These are phyloP conservation scores for Saccharomycopsis olivae DNA, from an alignment of 805 yeast species.

Conservation along the genomic window DNA sequence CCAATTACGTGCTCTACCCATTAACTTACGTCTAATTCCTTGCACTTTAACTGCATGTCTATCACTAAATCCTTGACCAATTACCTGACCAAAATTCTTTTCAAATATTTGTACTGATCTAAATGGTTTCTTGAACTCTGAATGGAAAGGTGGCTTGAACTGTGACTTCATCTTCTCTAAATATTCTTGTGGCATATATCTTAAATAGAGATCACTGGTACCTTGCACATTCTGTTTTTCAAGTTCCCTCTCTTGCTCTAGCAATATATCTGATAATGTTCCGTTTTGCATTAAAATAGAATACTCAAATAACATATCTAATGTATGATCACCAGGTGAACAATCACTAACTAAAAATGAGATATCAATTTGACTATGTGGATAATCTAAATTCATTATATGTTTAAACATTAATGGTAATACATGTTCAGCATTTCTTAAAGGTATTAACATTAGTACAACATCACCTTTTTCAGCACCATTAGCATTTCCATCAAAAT, in stretches of 20 bases:
- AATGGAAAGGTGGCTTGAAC: conserved; percentile 56
- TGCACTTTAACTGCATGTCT: conserved; percentile 80
- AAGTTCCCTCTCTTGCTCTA: conserved; percentile 29
- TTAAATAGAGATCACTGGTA: conserved; percentile 50
- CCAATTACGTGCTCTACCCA: conserved; percentile 89
- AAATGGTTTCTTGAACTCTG: conserved; percentile 56
- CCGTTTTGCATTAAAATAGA: conserved; percentile 64
- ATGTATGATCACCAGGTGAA: conserved; percentile 23
- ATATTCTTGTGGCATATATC: conserved; percentile 61
- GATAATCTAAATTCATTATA: conserved; percentile 70
- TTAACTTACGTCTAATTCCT: conserved; percentile 71
- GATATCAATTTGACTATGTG: conserved; percentile 73
- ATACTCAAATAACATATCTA: conserved; percentile 37
- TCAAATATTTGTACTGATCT: conserved; percentile 42
- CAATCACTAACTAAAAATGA: conserved; percentile 88
- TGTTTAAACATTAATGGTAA: conserved; percentile 83
- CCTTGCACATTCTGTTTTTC: conserved; percentile 33
- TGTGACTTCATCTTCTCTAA: conserved; percentile 45
- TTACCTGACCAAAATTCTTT: conserved; percentile 74
- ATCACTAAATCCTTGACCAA: conserved; percentile 79
- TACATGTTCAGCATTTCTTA: conserved; percentile 87
- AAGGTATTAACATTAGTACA: conserved; percentile 76
- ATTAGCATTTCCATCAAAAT: conserved; percentile 51
- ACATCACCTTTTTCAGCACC: conserved; percentile 80
- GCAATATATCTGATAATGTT: conserved; percentile 39